A percentile compares a stretch with the other conserved stretches of the same genome.
Conservation (phyloP, 2,329 filamentous ascomycete genomes). For the Aureobasidium sp. region DNA sequence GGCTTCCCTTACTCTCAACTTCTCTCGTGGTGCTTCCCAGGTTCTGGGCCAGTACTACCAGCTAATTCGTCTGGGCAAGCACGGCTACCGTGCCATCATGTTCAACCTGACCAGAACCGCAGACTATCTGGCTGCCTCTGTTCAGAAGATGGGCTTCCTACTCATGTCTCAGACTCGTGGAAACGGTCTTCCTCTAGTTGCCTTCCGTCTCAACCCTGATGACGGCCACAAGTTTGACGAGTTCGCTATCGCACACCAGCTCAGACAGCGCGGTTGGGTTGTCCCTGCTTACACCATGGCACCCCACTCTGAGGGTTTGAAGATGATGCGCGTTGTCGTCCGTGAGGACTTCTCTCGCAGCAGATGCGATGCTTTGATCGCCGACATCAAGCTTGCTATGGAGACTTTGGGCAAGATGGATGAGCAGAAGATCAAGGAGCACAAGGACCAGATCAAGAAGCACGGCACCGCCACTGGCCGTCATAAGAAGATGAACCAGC, state of each 20-base stretch:
- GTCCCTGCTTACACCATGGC: conserved; percentile 98
- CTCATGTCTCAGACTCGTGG: conserved; percentile 80
- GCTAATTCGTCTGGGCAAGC: conserved; percentile 87
- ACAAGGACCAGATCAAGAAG: conserved; percentile 45
- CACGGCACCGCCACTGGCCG: conserved; percentile 22
- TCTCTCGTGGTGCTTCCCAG: conserved; percentile 89
- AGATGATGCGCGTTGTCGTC: conserved; percentile 88
- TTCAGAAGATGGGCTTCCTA: conserved; percentile 71
- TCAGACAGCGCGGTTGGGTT: conserved; percentile 84
- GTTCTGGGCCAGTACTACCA: conserved; percentile 98
- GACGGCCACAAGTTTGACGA: conserved; percentile 50
- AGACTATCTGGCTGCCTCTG: conserved; percentile 72
- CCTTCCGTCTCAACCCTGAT: conserved; percentile 66
- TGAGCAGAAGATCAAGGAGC: conserved; percentile 59
- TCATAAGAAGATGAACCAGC: conserved; percentile 32
- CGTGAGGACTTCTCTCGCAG: conserved; percentile 83
- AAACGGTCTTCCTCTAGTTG: conserved; percentile 77
- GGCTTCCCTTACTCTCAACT: conserved; percentile 93
- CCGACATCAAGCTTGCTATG: conserved; percentile 72
- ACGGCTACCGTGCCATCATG: conserved; percentile 90
- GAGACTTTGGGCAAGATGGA: conserved; percentile 63
- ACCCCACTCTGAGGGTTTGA: conserved; percentile 71
- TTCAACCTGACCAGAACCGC: conserved; percentile 82
- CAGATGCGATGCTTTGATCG: conserved; percentile 70
- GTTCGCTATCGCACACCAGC: conserved; percentile 63